These are phyloP conservation scores for Actinomortierella wolfii DNA, from an alignment of 371 early-diverging fungal genomes.

Conservation along the genomic window DNA sequence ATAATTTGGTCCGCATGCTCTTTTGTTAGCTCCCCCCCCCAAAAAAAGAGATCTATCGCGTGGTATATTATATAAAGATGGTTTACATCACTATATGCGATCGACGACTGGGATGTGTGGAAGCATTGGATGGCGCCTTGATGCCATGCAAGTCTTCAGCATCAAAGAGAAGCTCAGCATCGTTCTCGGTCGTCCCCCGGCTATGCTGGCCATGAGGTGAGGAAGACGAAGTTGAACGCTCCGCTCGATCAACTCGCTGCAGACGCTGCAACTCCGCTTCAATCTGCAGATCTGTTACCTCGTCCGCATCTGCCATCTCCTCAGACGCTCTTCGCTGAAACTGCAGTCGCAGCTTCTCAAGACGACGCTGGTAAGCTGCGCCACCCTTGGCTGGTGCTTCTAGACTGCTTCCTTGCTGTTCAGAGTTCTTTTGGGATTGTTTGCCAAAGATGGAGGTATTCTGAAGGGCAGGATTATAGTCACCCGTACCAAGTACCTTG, in stretches of 20 bases:
- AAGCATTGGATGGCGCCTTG: constrained; percentile 7
- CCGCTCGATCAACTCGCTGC: no score
- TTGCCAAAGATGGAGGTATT: not conserved
- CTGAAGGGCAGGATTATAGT: constrained; percentile 5
- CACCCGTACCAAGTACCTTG: constrained; percentile 17
- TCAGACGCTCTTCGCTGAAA: constrained; percentile 32
- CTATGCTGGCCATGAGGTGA: constrained; percentile 4
- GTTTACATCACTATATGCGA: not conserved
- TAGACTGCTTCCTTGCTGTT: not conserved
- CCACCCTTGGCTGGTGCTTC: not conserved
- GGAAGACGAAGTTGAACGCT: constrained; percentile 9
- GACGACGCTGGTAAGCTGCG: constrained; percentile 12
- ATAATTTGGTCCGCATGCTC: not conserved
- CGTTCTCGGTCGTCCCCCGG: not conserved
- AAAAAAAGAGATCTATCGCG: no score
- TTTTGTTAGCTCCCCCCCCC: no score
- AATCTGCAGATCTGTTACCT: constrained; percentile 28
- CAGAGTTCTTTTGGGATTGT: no score
- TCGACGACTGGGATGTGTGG: not conserved
- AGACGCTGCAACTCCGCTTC: constrained; percentile 17
- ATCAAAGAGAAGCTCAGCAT: not conserved
- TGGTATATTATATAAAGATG: not conserved
- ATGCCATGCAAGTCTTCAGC: not conserved
- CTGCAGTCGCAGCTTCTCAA: constrained; percentile 24
- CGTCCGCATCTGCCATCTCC: constrained; percentile 37